Base-by-base conservation (phyloP, 305 asterid genomes). In the Euphrasia arctica region DNA sequence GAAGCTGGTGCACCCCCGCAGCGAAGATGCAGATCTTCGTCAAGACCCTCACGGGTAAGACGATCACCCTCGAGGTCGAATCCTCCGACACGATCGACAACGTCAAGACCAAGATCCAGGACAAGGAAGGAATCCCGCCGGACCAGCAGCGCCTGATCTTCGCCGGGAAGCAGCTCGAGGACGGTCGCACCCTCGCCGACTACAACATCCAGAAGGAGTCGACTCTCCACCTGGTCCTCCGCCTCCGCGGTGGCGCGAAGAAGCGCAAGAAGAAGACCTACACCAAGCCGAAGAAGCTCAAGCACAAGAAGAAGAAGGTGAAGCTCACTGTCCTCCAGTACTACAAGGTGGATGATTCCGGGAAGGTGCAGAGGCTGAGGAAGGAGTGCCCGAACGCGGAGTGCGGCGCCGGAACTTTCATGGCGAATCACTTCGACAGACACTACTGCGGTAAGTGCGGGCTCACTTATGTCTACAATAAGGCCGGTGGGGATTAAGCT, bases 361-460 rank as follows among this genome's bases (percentile, higher is more conserved):
- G 80, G 0, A 80, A 80, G 75, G 82, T 80, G 50, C 85, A 80
- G 77, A 77, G 82, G 82, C 68, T 80, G 65, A 70, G 85, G 74
- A 80, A 80, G 60, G 85, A 80, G 79, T 80, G 85, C 32, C 85
- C 85, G 1, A 80, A 77, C 4, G 79, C 78, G 0, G 85, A 80
- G 76, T 80, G 85, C 5, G 85, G 85, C 1, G 83, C 85, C 0
- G 85, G 85, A 7, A 80, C 83, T 4, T 80, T 80, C 67, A 78
- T 81, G 86, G 86, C 86, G 0, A 78, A 74, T 50, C 82, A 79
- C 65, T 79, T 76, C 31, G 86, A 76, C 69, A 71, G 88, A 54
- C 88, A 82, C 69, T 82, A 82, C 69, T 82, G 88, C 31, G 88
- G 88, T 69, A 82, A 82, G 82, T 82, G 88, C 55, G 88, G 88